These are phyloP conservation scores for Plantago elongata DNA, from an alignment of 257 asterid genomes.

Conservation along the genomic window DNA sequence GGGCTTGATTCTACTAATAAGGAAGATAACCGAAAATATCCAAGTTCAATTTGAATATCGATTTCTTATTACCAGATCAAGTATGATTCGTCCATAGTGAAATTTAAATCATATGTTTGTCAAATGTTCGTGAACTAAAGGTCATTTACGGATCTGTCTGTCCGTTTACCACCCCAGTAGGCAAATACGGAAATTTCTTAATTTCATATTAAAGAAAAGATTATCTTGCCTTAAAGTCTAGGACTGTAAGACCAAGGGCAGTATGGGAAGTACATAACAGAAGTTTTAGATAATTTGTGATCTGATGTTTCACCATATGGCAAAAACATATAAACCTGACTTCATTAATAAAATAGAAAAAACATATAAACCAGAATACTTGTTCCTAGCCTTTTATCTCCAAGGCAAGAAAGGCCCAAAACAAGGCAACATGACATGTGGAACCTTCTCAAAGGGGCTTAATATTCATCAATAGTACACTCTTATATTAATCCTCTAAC, in stretches of 20 bases:
- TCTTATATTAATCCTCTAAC: slow-evolving; percentile 24
- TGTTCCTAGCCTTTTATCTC: slow-evolving; percentile 21
- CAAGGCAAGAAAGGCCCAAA: slow-evolving; percentile 23
- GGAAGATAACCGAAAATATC: no score
- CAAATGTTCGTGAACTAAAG: no score
- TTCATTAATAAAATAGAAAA: no score
- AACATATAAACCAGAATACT: slow-evolving; percentile 12
- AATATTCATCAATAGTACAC: background rate
- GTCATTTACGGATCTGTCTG: no score
- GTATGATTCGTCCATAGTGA: no score
- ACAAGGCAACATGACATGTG: slow-evolving; percentile 25
- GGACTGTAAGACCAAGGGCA: slow-evolving; percentile 15
- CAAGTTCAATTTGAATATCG: no score
- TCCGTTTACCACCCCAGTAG: no score
- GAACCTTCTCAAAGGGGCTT: slow-evolving; percentile 17
- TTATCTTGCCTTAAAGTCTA: slow-evolving; percentile 17
- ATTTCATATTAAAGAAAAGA: background rate
- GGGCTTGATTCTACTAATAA: no score
- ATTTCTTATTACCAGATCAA: no score
- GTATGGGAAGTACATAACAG: background rate
- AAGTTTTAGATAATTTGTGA: slow-evolving; percentile 7
- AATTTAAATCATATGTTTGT: no score
- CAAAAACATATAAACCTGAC: background rate
- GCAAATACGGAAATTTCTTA: no score
- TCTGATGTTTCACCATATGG: slow-evolving; percentile 12